A percentile compares a stretch with the other conserved stretches of the same genome.
Evolutionary conservation across 2,329 filamentous ascomycete species (phyloP).

Genomic region (Hypoxylon sp.): DNA sequence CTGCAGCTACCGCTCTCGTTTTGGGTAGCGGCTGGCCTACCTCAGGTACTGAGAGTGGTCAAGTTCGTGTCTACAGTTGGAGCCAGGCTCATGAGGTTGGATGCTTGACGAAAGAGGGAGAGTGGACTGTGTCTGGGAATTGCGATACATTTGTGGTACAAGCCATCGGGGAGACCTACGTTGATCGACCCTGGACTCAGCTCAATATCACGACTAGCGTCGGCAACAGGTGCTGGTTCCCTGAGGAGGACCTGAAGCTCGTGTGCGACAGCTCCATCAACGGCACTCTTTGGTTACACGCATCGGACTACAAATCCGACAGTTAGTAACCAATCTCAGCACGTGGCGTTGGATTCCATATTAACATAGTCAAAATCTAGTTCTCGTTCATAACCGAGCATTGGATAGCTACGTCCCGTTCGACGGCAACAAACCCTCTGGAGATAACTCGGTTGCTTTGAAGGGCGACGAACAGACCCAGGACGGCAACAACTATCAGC

Average conservation of each 20-base stretch:
- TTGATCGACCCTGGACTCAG: slow-evolving; percentile 24
- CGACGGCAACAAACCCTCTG: slow-evolving; percentile 14
- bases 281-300: slow-evolving; percentile 24
- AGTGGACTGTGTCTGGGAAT: slow-evolving; percentile 31
- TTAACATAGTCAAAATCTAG: slow-evolving; percentile 8
- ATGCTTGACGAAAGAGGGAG: slow-evolving; percentile 25
- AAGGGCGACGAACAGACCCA: slow-evolving; percentile 21
- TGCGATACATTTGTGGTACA: slow-evolving; percentile 27
- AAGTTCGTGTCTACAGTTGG: slow-evolving; percentile 33
- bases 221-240: slow-evolving; percentile 28
- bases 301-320: slow-evolving; percentile 24
- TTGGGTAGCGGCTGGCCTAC: slow-evolving; percentile 30
- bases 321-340: not conserved
- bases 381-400: slow-evolving; percentile 23
- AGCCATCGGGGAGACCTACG: slow-evolving; percentile 16
- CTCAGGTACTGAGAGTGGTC: slow-evolving; percentile 21
- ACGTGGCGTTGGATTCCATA: not conserved
- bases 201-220: slow-evolving; percentile 22
- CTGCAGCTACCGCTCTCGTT: slow-evolving; percentile 5
- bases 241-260: slow-evolving; percentile 17
- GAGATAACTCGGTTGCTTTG: slow-evolving; percentile 17
- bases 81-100: slow-evolving; percentile 20
- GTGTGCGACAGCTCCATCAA: slow-evolving; percentile 16
- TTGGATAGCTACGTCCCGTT: slow-evolving; percentile 24
- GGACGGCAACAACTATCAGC: slow-evolving; percentile 32